Percentiles rank a stretch among this genome's conserved stretches.
Conservation (phyloP, 805 yeast genomes). For the Pichia nanzhaoensis region DNA sequence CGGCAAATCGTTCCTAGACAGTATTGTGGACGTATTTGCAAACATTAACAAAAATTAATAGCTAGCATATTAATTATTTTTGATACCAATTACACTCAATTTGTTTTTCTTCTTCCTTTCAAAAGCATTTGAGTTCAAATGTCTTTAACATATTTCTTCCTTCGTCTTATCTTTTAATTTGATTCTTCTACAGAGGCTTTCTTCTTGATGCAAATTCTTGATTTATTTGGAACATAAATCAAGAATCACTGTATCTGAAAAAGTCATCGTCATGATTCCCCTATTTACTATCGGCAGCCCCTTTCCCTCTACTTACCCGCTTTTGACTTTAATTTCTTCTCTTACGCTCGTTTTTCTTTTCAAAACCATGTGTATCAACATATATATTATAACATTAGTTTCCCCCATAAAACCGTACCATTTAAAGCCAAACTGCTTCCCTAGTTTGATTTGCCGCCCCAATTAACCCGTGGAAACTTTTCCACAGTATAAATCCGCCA, state of each 20-base stretch:
- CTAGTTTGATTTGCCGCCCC: no score
- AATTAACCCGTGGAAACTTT: no score
- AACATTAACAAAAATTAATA: no score
- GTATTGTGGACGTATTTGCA: no score
- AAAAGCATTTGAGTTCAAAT: neutral
- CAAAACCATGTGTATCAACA: no score
- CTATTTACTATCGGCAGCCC: neutral
- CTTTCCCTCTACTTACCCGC: neutral
- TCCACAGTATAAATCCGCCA: no score
- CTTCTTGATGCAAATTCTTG: neutral
- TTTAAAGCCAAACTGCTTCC: no score
- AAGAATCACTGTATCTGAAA: neutral
- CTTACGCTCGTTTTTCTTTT: no score
- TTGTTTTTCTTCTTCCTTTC: neutral
- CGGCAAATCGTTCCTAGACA: neutral
- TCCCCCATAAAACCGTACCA: no score
- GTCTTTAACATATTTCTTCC: neutral
- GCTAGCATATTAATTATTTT: no score
- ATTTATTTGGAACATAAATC: neutral
- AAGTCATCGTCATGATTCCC: neutral
- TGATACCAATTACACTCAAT: no score
- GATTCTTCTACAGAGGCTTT: neutral
- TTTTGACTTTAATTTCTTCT: neutral
- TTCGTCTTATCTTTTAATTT: neutral
- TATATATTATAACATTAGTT: no score